Base-by-base conservation (phyloP, 2,329 filamentous ascomycete species). In the Ciborinia camelliae region DNA sequence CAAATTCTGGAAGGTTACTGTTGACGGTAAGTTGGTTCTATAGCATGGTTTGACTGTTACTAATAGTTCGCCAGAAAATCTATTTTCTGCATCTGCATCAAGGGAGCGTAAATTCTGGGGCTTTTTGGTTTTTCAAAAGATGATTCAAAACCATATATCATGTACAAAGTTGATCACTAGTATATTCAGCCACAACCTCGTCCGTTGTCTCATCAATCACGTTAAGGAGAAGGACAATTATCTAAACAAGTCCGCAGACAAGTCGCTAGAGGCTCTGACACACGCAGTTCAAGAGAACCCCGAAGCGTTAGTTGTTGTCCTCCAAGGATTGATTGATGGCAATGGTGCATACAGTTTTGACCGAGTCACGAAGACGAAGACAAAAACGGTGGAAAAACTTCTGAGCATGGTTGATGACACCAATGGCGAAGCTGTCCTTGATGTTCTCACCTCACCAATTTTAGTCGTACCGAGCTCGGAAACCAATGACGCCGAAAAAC, bases 21-120 rank as follows among this genome's bases (percentile, higher is more conserved):
- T 98, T 66, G 93, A 97, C 76, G 90, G 90, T 92, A 77, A 80
- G 88, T 80, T 65, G n/a, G 32, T 32, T 37, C 23, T 41, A 50
- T 8, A 28, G 26, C 10, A 23, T 28, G 0, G 15, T 14, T 30
- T 35, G 47, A 62, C 10, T 30, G 1, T 9, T 39, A 41, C 71
- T 73, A 62, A 73, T 48, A 43, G 39, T 63, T 14, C 2, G 53
- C 0, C 68, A 94, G 90, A 94, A 74, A 89, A 90, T 10, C 82
- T 97, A 4, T 97, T 98, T 75, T 89, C 91, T 7, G 86, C 89
- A 64, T 86, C 84, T 14, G 89, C 93, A 9, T 96, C 92, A 1
- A 87, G 93, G 51, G 91, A 93, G 71, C 90, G 96, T 64, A 98
- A 97, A 77, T 92, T 91, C 73, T 92, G 92, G 76, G 95, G 95